Evolutionary conservation across 2,329 filamentous ascomycete species (phyloP).

Genomic region (Teratosphaeria destructans): DNA sequence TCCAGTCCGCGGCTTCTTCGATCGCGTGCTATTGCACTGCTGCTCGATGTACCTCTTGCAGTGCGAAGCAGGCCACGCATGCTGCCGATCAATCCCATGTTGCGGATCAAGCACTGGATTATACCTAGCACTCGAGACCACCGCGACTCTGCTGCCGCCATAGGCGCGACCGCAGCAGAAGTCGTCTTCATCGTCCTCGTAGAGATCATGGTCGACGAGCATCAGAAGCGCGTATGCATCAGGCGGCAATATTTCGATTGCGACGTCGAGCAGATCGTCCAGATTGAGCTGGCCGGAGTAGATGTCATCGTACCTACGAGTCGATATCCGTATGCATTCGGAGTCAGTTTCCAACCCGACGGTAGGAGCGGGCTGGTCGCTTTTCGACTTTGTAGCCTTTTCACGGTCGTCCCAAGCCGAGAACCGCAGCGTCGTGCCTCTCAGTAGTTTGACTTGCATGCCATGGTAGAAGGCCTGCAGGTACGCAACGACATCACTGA

Average conservation of each 20-base stretch:
- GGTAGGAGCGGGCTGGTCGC: slow-evolving; percentile 42
- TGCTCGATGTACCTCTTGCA: slow-evolving; percentile 42
- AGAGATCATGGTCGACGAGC: slow-evolving; percentile 52
- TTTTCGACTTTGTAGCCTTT: slow-evolving; percentile 31
- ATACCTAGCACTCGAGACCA: slow-evolving; percentile 54
- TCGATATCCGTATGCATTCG: slow-evolving; percentile 41
- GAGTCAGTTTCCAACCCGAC: slow-evolving; percentile 37
- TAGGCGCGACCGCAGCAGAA: slow-evolving; percentile 55
- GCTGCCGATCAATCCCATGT: slow-evolving; percentile 37
- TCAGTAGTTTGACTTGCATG: slow-evolving; percentile 36
- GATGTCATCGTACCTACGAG: slow-evolving; percentile 37
- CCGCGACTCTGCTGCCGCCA: slow-evolving; percentile 50
- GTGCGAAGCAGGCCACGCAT: slow-evolving; percentile 57
- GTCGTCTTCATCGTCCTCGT: slow-evolving; percentile 54
- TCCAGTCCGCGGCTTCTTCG: not conserved
- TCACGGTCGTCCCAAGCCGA: slow-evolving; percentile 37
- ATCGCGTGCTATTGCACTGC: slow-evolving; percentile 12
- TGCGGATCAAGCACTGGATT: slow-evolving; percentile 38
- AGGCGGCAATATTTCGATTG: slow-evolving; percentile 42
- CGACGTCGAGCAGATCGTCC: slow-evolving; percentile 49
- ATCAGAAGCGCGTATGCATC: slow-evolving; percentile 52
- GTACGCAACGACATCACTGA: slow-evolving; percentile 29
- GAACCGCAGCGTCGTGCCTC: too few relatives aligned
- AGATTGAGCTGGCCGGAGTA: slow-evolving; percentile 48
- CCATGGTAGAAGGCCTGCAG: slow-evolving; percentile 45